phyloP scores from a whole-genome alignment of 2,329 filamentous ascomycete species.

The Penicillium decumbens region DNA sequence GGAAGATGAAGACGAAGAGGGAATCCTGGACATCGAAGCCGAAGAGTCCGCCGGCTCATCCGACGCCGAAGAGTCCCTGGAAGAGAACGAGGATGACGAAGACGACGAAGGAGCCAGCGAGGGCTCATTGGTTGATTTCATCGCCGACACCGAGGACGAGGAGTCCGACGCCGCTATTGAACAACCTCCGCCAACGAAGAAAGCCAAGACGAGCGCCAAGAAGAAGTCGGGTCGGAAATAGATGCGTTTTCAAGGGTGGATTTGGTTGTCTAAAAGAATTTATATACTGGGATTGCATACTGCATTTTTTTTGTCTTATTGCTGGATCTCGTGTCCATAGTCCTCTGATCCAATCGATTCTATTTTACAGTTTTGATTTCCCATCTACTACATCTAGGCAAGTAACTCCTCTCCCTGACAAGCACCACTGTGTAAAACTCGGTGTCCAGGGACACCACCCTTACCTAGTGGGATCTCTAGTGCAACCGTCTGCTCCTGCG shows the following conservation, averaged over 20 bases:
- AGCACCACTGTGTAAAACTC: conserved; percentile 40
- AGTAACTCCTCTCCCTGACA: conserved; percentile 29
- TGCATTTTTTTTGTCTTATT: conserved; percentile 1
- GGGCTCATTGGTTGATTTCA: conserved; percentile 44
- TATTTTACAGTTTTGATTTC: neutral
- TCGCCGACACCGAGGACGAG: conserved; percentile 47
- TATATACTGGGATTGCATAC: conserved; percentile 17
- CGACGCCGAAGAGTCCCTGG: conserved; percentile 49
- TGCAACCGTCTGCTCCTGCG: conserved; percentile 35
- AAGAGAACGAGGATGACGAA: conserved; percentile 60
- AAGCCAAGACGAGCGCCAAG: conserved; percentile 30
- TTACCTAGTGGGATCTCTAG: conserved; percentile 38
- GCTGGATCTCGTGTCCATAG: conserved; percentile 7
- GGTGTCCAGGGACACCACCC: conserved; percentile 36
- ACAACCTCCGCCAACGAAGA: conserved; percentile 34
- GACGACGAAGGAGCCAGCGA: conserved; percentile 61
- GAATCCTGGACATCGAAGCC: conserved; percentile 44
- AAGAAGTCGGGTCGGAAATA: conserved; percentile 36
- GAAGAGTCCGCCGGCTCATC: conserved; percentile 42
- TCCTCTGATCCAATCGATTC: neutral
- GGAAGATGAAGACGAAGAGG: conserved; percentile 40
- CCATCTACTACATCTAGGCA: neutral
- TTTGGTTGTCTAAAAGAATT: conserved; percentile 16
- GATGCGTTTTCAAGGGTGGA: conserved; percentile 10
- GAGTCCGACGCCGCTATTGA: conserved; percentile 34